Evolutionary conservation across 768 basidiomycete genomes (phyloP).

Genomic region (Daedaleopsis nitida): DNA sequence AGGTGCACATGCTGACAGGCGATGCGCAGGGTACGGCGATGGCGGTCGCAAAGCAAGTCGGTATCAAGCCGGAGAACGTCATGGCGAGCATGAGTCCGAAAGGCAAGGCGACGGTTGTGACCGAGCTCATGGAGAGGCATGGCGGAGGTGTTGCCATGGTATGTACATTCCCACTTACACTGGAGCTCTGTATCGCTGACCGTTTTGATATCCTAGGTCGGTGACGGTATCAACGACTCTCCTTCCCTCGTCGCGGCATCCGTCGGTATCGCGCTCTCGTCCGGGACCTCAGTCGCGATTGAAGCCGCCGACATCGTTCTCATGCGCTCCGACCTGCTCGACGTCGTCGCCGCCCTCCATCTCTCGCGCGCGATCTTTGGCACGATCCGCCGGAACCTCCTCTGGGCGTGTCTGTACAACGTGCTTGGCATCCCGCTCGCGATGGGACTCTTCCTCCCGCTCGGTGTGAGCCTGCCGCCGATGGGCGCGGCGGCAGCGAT

Average conservation of each 20-base stretch:
- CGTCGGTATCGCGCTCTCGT: slow-evolving; percentile 94
- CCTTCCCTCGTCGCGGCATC: slow-evolving; percentile 95
- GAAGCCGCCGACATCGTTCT: slow-evolving; percentile 98
- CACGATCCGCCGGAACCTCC: slow-evolving; percentile 88
- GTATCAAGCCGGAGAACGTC: slow-evolving; percentile 80
- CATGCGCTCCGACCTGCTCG: slow-evolving; percentile 95
- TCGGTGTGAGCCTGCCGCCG: slow-evolving; percentile 91
- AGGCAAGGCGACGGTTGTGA: slow-evolving; percentile 87
- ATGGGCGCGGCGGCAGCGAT: slow-evolving; percentile 99
- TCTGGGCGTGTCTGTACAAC: slow-evolving; percentile 98
- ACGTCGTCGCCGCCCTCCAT: slow-evolving; percentile 95
- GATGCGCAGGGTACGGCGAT: slow-evolving; percentile 84
- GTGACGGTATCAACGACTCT: slow-evolving; percentile 99
- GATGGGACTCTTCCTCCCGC: slow-evolving; percentile 94
- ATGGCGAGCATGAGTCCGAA: slow-evolving; percentile 95
- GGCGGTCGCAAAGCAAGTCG: slow-evolving; percentile 89
- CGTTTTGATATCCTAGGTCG: slow-evolving; percentile 58
- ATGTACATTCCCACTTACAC: slow-evolving; percentile 23
- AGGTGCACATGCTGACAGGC: slow-evolving; percentile 93
- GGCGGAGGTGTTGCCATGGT: slow-evolving; percentile 90
- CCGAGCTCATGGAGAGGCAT: slow-evolving; percentile 75
- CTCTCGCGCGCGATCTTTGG: slow-evolving; percentile 86
- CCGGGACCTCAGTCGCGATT: slow-evolving; percentile 95
- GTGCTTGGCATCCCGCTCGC: slow-evolving; percentile 93
- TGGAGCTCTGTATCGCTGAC: not conserved